phyloP scores from a whole-genome alignment of 1,284 basidiomycete genomes.

The Moesziomyces antarcticus region DNA sequence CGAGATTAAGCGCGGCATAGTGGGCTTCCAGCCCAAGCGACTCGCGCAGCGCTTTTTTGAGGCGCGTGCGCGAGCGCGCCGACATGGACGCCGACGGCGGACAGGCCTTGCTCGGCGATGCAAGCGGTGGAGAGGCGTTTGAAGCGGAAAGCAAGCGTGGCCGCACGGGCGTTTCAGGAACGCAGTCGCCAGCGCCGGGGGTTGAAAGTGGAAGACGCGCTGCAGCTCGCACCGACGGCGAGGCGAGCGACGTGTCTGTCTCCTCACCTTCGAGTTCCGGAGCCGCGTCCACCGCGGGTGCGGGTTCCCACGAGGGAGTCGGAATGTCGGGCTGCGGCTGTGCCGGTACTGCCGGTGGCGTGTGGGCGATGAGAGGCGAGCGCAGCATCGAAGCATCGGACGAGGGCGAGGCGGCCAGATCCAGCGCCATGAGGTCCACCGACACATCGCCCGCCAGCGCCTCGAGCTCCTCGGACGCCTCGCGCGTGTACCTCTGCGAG shows the following conservation, averaged over 20 bases:
- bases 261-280: conserved; percentile 13
- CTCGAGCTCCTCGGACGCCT: conserved; percentile 32
- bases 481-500: conserved; percentile 3
- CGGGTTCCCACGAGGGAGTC: neutral
- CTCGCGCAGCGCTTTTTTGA: conserved; percentile 34
- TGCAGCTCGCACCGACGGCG: conserved; percentile 30
- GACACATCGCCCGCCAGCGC: conserved; percentile 24
- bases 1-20: conserved; percentile 18
- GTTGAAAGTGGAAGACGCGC: too few species aligned
- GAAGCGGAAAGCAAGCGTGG: conserved; percentile 13
- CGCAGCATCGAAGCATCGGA: conserved; percentile 31
- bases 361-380: conserved; percentile 8
- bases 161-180: conserved; percentile 17
- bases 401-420: conserved; percentile 22
- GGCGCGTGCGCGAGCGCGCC: conserved; percentile 17
- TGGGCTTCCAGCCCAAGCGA: conserved; percentile 34
- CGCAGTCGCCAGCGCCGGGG: too few species aligned
- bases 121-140: conserved; percentile 23
- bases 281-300: neutral
- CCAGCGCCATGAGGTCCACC: conserved; percentile 39
- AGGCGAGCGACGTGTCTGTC: conserved; percentile 21
- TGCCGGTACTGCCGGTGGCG: too few species aligned
- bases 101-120: neutral
- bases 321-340: too few species aligned
- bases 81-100: conserved; percentile 29